Evolutionary conservation across 305 asterid genomes (phyloP).

Genomic region (Fraxinus latifolia): DNA sequence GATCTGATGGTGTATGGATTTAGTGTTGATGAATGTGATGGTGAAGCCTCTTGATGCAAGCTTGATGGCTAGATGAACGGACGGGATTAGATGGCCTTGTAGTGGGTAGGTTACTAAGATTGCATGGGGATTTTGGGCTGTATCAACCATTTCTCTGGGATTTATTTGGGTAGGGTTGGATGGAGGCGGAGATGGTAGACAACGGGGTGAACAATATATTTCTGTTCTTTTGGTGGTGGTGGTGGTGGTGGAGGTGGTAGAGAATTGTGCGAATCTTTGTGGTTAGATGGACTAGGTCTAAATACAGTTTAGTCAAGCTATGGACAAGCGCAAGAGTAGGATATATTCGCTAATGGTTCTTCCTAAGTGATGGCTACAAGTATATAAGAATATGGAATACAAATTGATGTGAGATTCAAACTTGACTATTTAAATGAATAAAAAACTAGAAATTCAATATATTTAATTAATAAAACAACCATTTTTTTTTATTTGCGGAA

Average conservation of each 20-base stretch:
- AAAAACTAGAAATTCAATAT: neutral
- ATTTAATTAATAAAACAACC: neutral
- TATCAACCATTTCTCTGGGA: conserved; percentile 18
- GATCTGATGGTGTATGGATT: conserved; percentile 37
- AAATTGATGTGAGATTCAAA: neutral
- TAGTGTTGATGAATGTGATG: conserved; percentile 44
- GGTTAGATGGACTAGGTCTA: neutral
- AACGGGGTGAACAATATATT: neutral
- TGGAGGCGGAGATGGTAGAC: neutral
- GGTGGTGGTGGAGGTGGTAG: neutral
- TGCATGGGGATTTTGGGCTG: conserved; percentile 32
- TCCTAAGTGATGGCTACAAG: too few species aligned
- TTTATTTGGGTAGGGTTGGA: neutral
- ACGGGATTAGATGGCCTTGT: conserved; percentile 40
- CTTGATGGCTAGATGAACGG: conserved; percentile 33
- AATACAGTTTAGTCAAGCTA: neutral
- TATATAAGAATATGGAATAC: too few species aligned
- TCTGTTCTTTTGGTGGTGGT: neutral
- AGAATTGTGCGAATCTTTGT: neutral
- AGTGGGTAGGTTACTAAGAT: conserved; percentile 30
- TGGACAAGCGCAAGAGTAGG: neutral
- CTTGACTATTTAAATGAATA: neutral
- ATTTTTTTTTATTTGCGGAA: neutral
- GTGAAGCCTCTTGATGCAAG: conserved; percentile 37
- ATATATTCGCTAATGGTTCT: neutral